Evolutionary conservation across 2,329 filamentous ascomycete species (phyloP).

Genomic region (Aspergillus caelatus): DNA sequence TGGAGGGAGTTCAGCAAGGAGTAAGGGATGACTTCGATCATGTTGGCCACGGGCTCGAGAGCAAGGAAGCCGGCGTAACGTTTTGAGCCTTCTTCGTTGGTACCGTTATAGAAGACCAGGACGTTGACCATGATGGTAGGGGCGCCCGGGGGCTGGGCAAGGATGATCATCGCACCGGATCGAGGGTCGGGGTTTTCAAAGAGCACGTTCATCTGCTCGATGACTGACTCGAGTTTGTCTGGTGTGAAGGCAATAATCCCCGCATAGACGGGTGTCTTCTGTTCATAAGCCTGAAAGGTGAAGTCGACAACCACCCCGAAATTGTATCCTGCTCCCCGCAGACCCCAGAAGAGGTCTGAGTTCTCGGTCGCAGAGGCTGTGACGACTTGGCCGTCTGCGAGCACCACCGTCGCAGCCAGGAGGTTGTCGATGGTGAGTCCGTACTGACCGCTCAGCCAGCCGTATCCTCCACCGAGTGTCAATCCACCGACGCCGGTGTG

Average conservation of each 20-base stretch:
- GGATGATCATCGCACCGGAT: conserved; percentile 42
- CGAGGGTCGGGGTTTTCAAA: conserved; percentile 62
- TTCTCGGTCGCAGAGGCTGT: conserved; percentile 48
- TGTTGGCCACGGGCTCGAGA: conserved; percentile 41
- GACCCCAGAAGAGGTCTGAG: conserved; percentile 53
- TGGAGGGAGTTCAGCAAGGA: conserved; percentile 42
- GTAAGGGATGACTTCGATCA: conserved; percentile 47
- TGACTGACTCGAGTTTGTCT: conserved; percentile 27
- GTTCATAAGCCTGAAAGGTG: conserved; percentile 38
- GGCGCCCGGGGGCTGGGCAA: conserved; percentile 33
- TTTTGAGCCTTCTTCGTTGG: conserved; percentile 36
- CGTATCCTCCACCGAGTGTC: conserved; percentile 61
- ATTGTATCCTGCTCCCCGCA: conserved; percentile 50
- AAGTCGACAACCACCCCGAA: conserved; percentile 54
- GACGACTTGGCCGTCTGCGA: conserved; percentile 44
- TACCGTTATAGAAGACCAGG: conserved; percentile 42
- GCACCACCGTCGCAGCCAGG: conserved; percentile 41
- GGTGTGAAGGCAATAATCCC: conserved; percentile 34
- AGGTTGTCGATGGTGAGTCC: conserved; percentile 60
- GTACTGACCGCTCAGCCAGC: conserved; percentile 57
- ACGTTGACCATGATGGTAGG: conserved; percentile 35
- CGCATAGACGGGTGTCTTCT: conserved; percentile 35
- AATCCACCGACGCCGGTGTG: conserved; percentile 66
- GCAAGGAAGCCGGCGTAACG: conserved; percentile 43
- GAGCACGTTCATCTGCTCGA: conserved; percentile 42